phyloP scores from a whole-genome alignment of 805 yeast species.

The Candida ortonii region DNA sequence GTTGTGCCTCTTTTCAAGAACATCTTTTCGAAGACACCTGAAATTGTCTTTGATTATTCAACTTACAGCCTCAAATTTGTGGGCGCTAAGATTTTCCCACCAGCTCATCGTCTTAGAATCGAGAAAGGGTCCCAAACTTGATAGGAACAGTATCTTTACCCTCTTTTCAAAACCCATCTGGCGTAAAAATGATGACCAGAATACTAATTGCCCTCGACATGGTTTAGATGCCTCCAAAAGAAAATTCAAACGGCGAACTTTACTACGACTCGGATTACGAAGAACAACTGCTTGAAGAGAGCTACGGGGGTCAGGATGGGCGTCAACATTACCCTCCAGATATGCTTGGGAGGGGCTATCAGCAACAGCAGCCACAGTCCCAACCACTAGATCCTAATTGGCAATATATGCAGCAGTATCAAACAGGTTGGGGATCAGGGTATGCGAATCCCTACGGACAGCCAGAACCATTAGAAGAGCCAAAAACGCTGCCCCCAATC shows the following conservation, averaged over 20 bases:
- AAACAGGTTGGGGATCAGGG: slow-evolving; percentile 11
- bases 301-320: slow-evolving; percentile 8
- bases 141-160: no score
- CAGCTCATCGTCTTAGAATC: no score
- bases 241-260: slow-evolving; percentile 11
- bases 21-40: no score
- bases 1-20: no score
- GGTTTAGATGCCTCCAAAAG: slow-evolving; percentile 12
- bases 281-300: slow-evolving; percentile 7
- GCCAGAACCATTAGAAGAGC: slow-evolving; percentile 13
- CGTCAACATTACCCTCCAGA: slow-evolving; percentile 16
- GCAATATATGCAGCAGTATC: slow-evolving; percentile 18
- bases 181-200: no score
- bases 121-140: no score
- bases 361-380: slow-evolving; percentile 6
- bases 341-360: slow-evolving; percentile 10
- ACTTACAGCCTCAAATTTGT: no score
- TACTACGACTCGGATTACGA: slow-evolving; percentile 15
- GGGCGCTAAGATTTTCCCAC: no score
- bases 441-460: slow-evolving; percentile 9
- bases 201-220: slow-evolving; percentile 10
- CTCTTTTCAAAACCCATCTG: no score
- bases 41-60: no score
- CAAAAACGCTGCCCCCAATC: slow-evolving; percentile 14
- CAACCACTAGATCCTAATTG: slow-evolving; percentile 16